A percentile compares a stretch with the other conserved stretches of the same genome.
phyloP scores from a whole-genome alignment of 345 rosid genomes.

The Excoecaria agallocha region DNA sequence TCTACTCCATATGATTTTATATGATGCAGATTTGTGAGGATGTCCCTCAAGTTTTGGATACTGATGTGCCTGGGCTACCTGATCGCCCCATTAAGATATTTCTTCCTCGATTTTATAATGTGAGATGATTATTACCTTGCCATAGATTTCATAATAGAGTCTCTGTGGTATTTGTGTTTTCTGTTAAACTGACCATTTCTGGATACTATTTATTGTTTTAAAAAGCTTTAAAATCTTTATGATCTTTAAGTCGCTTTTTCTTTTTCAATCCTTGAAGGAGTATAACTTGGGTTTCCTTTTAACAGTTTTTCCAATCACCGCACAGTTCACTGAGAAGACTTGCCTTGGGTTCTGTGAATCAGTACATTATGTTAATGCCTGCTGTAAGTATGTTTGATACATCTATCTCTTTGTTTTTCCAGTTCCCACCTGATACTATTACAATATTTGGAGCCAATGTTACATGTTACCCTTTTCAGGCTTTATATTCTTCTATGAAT shows the following conservation, averaged over 20 bases:
- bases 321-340: constrained; percentile 79
- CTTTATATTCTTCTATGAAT: constrained; percentile 50
- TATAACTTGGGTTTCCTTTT: constrained; percentile 24
- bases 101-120: constrained; percentile 81
- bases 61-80: constrained; percentile 78
- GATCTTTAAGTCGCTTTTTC: neutral
- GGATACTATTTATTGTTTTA: too few relatives aligned
- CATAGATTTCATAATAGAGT: neutral
- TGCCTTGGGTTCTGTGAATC: constrained; percentile 82
- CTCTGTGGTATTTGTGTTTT: neutral
- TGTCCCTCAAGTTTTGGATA: constrained; percentile 80
- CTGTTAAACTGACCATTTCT: neutral
- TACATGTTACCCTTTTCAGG: constrained; percentile 42
- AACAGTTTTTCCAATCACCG: constrained; percentile 89
- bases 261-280: neutral
- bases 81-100: constrained; percentile 84
- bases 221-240: neutral
- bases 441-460: constrained; percentile 7
- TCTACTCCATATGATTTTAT: neutral
- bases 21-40: constrained; percentile 84
- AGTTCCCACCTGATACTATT: constrained; percentile 1
- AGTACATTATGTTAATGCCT: constrained; percentile 90
- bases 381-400: constrained; percentile 57
- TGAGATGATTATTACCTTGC: constrained; percentile 24
- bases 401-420: constrained; percentile 5